Conservation (phyloP, 805 yeast genomes). For the Candida nemodendra region DNA sequence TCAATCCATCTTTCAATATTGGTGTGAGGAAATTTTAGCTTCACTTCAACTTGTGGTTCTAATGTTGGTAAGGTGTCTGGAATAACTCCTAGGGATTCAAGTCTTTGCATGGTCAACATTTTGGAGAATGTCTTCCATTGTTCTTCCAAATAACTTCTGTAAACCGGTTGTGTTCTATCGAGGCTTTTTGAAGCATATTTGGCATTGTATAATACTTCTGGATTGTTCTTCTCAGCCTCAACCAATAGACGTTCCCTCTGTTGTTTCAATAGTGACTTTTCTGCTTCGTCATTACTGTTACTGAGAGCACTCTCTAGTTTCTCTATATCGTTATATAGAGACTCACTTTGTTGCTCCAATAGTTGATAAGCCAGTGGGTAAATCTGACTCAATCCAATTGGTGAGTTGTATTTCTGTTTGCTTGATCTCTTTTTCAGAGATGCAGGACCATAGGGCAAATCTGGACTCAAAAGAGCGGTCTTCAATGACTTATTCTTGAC, state of each 20-base stretch:
- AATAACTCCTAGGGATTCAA: slow-evolving; percentile 79
- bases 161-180: slow-evolving; percentile 78
- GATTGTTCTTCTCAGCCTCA: slow-evolving; percentile 72
- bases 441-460: slow-evolving; percentile 49
- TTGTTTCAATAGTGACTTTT: slow-evolving; percentile 19
- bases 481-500: slow-evolving; percentile 28
- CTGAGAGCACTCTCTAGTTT: slow-evolving; percentile 31
- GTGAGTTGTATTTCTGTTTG: slow-evolving; percentile 60
- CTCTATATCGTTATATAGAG: slow-evolving; percentile 39
- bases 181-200: slow-evolving; percentile 45
- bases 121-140: slow-evolving; percentile 72
- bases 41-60: slow-evolving; percentile 74
- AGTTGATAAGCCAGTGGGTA: slow-evolving; percentile 67
- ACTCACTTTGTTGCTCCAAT: slow-evolving; percentile 47
- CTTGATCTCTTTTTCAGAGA: slow-evolving; percentile 44
- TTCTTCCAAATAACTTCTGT: slow-evolving; percentile 61
- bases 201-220: slow-evolving; percentile 77
- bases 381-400: slow-evolving; percentile 66
- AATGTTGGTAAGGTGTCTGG: slow-evolving; percentile 95
- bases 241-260: slow-evolving; percentile 37
- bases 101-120: slow-evolving; percentile 86
- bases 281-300: slow-evolving; percentile 20
- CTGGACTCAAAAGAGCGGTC: slow-evolving; percentile 31
- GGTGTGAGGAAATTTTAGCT: slow-evolving; percentile 71
- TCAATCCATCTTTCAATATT: slow-evolving; percentile 65